Conservation (phyloP, 495 filamentous ascomycete genomes). For the Aeminium ludgeri region DNA sequence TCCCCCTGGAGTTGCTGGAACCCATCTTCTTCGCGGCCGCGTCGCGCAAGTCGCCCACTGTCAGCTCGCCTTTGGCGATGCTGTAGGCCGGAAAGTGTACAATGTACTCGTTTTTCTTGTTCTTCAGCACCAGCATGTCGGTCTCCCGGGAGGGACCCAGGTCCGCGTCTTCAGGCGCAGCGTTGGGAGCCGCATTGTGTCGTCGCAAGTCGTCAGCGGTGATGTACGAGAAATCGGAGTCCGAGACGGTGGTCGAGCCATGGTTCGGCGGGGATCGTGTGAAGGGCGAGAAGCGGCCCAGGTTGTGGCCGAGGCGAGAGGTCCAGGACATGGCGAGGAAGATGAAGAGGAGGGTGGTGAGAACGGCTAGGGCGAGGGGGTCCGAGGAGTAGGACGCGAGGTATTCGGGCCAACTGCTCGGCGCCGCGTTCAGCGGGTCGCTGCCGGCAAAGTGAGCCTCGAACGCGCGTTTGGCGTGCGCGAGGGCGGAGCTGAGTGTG, state of each 20-base stretch:
- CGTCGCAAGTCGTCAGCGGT: slow-evolving; percentile 43
- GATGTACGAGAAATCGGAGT: slow-evolving; percentile 70
- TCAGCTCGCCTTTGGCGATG: slow-evolving; percentile 61
- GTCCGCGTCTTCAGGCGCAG: slow-evolving; percentile 16
- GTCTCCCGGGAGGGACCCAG: slow-evolving; percentile 32
- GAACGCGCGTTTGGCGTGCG: too few species aligned
- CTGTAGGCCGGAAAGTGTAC: slow-evolving; percentile 66
- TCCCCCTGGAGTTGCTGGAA: slow-evolving; percentile 38
- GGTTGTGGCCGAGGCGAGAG: slow-evolving; percentile 36
- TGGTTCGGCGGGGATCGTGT: slow-evolving; percentile 18
- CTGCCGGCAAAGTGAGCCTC: not conserved
- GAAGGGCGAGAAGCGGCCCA: slow-evolving; percentile 31
- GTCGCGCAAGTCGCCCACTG: slow-evolving; percentile 47
- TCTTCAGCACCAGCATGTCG: slow-evolving; percentile 60
- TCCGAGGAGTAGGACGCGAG: too few species aligned
- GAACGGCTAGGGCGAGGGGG: slow-evolving; percentile 24
- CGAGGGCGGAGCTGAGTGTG: slow-evolving; percentile 1
- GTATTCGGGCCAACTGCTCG: not conserved
- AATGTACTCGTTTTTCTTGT: slow-evolving; percentile 53
- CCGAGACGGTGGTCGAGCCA: slow-evolving; percentile 37
- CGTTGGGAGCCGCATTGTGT: slow-evolving; percentile 23
- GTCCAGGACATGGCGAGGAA: slow-evolving; percentile 47
- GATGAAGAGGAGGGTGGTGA: slow-evolving; percentile 36
- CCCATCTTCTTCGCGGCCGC: slow-evolving; percentile 47
- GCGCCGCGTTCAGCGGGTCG: not conserved